Evolutionary conservation across 176 grass and related monocot genomes (phyloP).

Genomic region (Cymbopogon citratus): DNA sequence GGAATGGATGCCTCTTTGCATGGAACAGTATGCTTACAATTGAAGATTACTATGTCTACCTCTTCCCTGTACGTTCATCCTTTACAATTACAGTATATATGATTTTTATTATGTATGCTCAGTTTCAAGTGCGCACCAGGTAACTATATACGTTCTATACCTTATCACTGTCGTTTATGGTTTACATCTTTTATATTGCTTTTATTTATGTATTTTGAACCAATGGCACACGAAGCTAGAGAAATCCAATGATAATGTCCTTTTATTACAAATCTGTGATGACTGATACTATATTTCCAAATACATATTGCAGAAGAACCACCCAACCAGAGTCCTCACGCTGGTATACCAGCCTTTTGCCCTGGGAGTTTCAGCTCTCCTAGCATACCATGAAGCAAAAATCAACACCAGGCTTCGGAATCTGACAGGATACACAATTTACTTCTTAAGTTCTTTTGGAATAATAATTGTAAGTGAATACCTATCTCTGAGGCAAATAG

Average conservation of each 20-base stretch:
- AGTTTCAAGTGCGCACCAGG: background rate
- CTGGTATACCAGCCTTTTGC: conserved; percentile 15
- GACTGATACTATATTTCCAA: background rate
- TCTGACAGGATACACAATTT: conserved; percentile 4
- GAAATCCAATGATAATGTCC: background rate
- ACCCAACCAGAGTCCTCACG: conserved; percentile 16
- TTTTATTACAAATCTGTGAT: background rate
- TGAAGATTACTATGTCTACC: conserved; percentile 44
- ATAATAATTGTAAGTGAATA: background rate
- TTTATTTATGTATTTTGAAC: background rate
- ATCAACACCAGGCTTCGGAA: conserved; percentile 12
- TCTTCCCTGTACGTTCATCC: conserved; percentile 25
- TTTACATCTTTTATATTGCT: background rate
- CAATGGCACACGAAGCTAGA: background rate
- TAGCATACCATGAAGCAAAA: conserved; percentile 13
- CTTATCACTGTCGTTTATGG: background rate
- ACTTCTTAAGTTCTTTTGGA: background rate
- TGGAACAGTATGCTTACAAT: conserved; percentile 50
- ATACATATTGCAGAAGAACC: background rate
- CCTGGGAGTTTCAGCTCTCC: background rate
- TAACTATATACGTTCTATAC: background rate
- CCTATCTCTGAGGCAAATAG: background rate
- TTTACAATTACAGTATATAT: background rate
- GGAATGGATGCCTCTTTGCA: conserved; percentile 42
- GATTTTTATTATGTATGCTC: background rate